These are phyloP conservation scores for Sclerotinia sclerotiorum DNA, from an alignment of 2,329 filamentous ascomycete species.

Conservation along the genomic window DNA sequence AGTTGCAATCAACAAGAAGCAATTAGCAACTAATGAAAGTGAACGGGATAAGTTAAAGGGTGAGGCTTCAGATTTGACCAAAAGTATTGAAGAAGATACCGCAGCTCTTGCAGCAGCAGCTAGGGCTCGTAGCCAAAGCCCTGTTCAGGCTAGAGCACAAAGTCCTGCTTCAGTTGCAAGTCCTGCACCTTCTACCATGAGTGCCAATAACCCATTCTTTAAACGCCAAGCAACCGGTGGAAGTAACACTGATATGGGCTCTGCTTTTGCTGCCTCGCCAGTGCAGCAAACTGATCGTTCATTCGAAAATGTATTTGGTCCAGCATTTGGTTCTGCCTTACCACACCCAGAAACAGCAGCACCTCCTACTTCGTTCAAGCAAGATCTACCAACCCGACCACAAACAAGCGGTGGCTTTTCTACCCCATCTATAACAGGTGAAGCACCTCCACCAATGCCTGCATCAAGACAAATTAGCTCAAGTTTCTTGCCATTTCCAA, in stretches of 20 bases:
- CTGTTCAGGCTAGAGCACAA: constrained; percentile 35
- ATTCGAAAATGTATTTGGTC: constrained; percentile 86
- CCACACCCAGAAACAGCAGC: constrained; percentile 43
- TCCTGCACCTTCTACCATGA: constrained; percentile 66
- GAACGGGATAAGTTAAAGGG: constrained; percentile 84
- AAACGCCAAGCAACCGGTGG: constrained; percentile 54
- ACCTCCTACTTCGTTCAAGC: constrained; percentile 62
- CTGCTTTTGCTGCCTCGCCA: constrained; percentile 45
- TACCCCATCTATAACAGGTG: constrained; percentile 58
- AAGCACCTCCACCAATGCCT: constrained; percentile 60
- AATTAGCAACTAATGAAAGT: constrained; percentile 82
- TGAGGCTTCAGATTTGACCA: constrained; percentile 70
- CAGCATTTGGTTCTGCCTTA: constrained; percentile 54
- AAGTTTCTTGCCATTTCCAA: constrained; percentile 69
- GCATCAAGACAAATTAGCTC: constrained; percentile 78
- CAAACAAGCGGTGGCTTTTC: constrained; percentile 34
- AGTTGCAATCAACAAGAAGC: constrained; percentile 98
- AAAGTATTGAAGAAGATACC: constrained; percentile 58
- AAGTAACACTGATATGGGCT: constrained; percentile 53
- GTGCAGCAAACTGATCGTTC: constrained; percentile 58
- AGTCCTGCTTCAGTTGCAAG: constrained; percentile 59
- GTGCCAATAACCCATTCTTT: constrained; percentile 94
- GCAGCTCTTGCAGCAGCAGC: constrained; percentile 53
- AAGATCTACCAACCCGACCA: constrained; percentile 37
- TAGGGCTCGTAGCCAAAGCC: constrained; percentile 29